phyloP scores from a whole-genome alignment of 2,329 filamentous ascomycete species.

The Dactylonectria estremocensis region DNA sequence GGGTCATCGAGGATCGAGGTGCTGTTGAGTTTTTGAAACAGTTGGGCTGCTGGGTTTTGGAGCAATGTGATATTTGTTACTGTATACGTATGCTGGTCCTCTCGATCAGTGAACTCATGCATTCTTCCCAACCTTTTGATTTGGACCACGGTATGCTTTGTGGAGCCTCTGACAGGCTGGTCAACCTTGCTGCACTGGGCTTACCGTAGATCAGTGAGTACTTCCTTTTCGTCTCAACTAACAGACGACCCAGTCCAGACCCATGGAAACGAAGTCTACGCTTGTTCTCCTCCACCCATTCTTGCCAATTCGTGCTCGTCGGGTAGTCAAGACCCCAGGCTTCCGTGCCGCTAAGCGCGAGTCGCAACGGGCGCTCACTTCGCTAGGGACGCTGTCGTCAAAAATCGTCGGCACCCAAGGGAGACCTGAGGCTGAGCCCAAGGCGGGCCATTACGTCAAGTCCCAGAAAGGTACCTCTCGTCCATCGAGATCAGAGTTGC shows the following conservation, averaged over 20 bases:
- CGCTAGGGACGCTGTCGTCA: not conserved
- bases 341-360: not conserved
- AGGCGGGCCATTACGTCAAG: constrained; percentile 18
- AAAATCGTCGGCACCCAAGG: not conserved
- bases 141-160: not conserved
- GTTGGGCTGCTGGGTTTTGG: not conserved
- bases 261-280: not conserved
- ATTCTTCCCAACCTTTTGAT: not conserved
- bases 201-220: not conserved
- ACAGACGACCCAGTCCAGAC: not conserved
- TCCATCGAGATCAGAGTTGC: not conserved
- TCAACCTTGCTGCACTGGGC: not conserved
- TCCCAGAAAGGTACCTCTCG: not conserved
- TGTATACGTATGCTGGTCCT: not conserved
- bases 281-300: not conserved
- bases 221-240: not conserved
- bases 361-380: constrained; percentile 1
- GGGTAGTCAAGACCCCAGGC: not conserved
- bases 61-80: not conserved
- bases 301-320: not conserved
- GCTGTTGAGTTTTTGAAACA: no score
- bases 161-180: not conserved
- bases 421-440: not conserved
- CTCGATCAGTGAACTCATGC: not conserved
- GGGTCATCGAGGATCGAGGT: not conserved